phyloP scores from a whole-genome alignment of 768 basidiomycete genomes.

The Pluteus cervinus region DNA sequence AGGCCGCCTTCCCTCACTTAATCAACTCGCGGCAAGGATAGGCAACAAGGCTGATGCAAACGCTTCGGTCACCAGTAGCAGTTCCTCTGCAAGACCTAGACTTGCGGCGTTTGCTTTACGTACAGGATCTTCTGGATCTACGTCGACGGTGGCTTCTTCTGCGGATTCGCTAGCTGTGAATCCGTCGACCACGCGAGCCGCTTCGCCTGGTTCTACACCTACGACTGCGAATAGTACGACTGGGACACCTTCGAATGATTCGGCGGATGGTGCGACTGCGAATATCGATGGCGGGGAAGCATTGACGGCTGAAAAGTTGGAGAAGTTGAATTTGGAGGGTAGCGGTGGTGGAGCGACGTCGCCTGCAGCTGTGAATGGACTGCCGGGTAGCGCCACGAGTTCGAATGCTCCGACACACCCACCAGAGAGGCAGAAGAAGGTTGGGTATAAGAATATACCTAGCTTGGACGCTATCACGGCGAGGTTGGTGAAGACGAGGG shows the following conservation, averaged over 20 bases:
- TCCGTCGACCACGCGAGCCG: slow-evolving; percentile 57
- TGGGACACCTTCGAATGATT: slow-evolving; percentile 28
- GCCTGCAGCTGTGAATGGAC: slow-evolving; percentile 12
- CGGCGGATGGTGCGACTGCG: slow-evolving; percentile 10
- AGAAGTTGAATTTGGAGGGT: slow-evolving; percentile 59
- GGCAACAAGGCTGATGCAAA: slow-evolving; percentile 30
- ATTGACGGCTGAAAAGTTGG: slow-evolving; percentile 61
- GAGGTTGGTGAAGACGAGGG: slow-evolving; percentile 63
- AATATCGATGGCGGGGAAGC: slow-evolving; percentile 37
- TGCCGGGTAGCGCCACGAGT: slow-evolving; percentile 10
- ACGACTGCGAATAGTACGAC: slow-evolving; percentile 42
- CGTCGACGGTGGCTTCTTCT: slow-evolving; percentile 45
- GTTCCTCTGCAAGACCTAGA: slow-evolving; percentile 58
- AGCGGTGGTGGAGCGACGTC: no score
- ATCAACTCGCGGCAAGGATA: slow-evolving; percentile 79
- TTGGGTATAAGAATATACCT: slow-evolving; percentile 88
- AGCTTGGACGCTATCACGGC: slow-evolving; percentile 82
- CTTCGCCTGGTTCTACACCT: slow-evolving; percentile 54
- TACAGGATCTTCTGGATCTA: slow-evolving; percentile 50
- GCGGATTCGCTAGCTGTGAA: slow-evolving; percentile 67
- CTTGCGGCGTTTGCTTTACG: slow-evolving; percentile 70
- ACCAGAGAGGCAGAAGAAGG: slow-evolving; percentile 29
- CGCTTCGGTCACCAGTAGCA: slow-evolving; percentile 17
- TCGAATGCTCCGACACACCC: slow-evolving; percentile 14
- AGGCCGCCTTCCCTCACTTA: slow-evolving; percentile 62